Percentiles rank a stretch among this genome's conserved stretches.
These are phyloP conservation scores for Brassica rapa DNA, from an alignment of 345 rosid genomes.

Conservation along the genomic window DNA sequence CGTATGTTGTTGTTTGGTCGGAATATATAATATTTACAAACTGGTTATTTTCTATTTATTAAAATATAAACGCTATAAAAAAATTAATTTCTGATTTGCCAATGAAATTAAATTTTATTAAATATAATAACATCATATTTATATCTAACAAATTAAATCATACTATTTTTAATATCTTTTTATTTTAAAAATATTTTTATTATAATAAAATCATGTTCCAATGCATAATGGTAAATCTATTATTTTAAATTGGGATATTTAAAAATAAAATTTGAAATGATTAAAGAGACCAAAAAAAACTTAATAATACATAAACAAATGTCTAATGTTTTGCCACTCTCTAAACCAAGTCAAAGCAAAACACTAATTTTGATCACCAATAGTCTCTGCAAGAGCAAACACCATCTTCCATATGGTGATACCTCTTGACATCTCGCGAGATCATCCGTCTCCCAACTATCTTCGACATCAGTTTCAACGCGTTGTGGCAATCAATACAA, in stretches of 20 bases:
- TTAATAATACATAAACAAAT: not conserved
- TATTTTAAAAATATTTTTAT: too few species aligned
- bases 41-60: not conserved
- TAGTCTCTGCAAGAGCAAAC: conserved; percentile 68
- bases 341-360: not conserved
- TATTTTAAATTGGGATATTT: not conserved
- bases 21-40: not conserved
- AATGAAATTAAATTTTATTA: too few species aligned
- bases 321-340: not conserved
- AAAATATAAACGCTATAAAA: too few species aligned
- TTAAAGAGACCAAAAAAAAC: not conserved
- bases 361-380: conserved; percentile 54
- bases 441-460: conserved; percentile 65
- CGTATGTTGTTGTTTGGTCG: conserved; percentile 1
- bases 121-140: too few species aligned
- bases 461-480: conserved; percentile 70
- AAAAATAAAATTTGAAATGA: not conserved
- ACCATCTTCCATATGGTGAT: conserved; percentile 72
- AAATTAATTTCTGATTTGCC: too few species aligned
- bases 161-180: too few species aligned
- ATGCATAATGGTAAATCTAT: not conserved
- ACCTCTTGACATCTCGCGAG: conserved; percentile 76
- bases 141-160: too few species aligned
- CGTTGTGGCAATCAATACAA: conserved; percentile 82
- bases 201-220: too few species aligned